Conservation (phyloP, 257 asterid genomes). For the Salvia rosmarinus region DNA sequence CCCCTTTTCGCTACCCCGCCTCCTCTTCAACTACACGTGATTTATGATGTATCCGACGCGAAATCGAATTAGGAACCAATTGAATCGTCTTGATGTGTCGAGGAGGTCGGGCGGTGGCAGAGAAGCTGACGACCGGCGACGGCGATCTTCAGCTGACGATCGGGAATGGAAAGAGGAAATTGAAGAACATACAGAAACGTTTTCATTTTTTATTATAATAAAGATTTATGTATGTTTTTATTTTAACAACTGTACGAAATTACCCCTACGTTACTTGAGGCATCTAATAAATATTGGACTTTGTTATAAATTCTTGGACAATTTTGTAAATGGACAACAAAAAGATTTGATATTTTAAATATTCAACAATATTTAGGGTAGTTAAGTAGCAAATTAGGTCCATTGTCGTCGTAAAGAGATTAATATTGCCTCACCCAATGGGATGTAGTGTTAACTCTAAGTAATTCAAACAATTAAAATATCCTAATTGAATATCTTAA, state of each 20-base stretch:
- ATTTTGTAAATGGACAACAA: not conserved
- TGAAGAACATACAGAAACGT: slow-evolving; percentile 8
- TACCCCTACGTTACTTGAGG: slow-evolving; percentile 9
- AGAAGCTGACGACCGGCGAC: slow-evolving; percentile 33
- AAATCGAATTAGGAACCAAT: not conserved
- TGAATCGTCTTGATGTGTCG: not conserved
- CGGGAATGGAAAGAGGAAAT: slow-evolving; percentile 10
- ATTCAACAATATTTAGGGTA: no score
- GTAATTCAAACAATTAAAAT: no score
- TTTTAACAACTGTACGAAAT: slow-evolving; percentile 20
- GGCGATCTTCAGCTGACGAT: slow-evolving; percentile 39
- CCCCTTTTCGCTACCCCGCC: slow-evolving; percentile 24
- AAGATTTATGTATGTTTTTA: not conserved
- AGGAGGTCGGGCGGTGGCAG: slow-evolving; percentile 26
- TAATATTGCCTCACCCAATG: no score
- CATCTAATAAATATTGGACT: not conserved
- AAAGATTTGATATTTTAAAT: not conserved
- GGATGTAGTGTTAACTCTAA: no score
- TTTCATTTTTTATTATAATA: not conserved
- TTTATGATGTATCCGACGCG: not conserved
- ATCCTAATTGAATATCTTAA: no score
- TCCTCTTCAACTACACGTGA: slow-evolving; percentile 28
- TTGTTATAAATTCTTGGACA: not conserved
- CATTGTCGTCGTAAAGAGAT: no score
- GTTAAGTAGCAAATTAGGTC: no score